phyloP scores from a whole-genome alignment of 1,139 yeast species.

The Lodderomyces orthopsilosis region DNA sequence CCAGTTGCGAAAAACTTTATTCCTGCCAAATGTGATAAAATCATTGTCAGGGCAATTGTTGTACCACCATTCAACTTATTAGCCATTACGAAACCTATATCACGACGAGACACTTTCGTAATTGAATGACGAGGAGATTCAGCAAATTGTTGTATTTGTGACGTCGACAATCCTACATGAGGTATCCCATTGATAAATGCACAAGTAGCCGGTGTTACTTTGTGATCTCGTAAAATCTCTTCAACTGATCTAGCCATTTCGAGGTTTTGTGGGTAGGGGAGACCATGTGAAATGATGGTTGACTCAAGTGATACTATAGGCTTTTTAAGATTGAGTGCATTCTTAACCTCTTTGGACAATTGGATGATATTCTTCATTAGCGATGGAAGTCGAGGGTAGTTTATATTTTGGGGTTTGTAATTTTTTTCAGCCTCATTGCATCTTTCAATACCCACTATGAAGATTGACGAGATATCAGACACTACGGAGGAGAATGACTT shows the following conservation, averaged over 20 bases:
- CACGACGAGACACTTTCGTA: conserved; percentile 73
- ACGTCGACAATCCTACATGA: conserved; percentile 55
- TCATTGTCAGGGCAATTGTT: conserved; percentile 88
- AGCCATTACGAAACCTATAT: conserved; percentile 73
- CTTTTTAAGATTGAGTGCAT: conserved; percentile 50
- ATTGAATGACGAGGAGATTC: conserved; percentile 25
- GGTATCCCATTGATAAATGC: conserved; percentile 76
- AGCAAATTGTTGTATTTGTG: conserved; percentile 53
- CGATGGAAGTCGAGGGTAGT: too few species aligned
- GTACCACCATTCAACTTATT: conserved; percentile 73
- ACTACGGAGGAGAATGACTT: neutral
- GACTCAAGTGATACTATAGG: conserved; percentile 84
- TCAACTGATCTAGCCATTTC: conserved; percentile 74
- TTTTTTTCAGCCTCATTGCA: neutral
- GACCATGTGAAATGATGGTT: conserved; percentile 87
- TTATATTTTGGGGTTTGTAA: neutral
- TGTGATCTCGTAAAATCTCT: conserved; percentile 52
- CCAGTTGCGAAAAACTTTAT: conserved; percentile 90
- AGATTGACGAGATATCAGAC: conserved; percentile 5
- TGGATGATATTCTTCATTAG: conserved; percentile 5
- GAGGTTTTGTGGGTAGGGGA: conserved; percentile 76
- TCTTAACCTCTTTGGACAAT: conserved; percentile 56
- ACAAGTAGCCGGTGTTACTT: conserved; percentile 84
- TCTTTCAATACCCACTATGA: neutral
- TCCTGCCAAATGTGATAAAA: conserved; percentile 70